Evolutionary conservation across 2,329 filamentous ascomycete genomes (phyloP).

Genomic region (Hysterium pulicare): DNA sequence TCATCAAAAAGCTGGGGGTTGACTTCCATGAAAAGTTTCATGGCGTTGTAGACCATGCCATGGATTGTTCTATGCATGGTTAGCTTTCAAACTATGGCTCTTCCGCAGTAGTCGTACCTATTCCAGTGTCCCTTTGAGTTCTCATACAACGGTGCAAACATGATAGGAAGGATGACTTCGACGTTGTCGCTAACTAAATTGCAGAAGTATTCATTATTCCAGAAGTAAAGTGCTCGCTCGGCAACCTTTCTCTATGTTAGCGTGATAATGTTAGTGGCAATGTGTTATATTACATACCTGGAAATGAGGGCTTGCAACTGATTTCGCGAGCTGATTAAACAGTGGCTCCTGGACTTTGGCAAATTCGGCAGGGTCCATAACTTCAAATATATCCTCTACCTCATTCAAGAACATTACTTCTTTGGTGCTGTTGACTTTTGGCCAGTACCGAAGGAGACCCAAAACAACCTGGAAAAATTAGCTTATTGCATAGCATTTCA

Average conservation of each 20-base stretch:
- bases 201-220: conserved; percentile 99
- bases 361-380: conserved; percentile 98
- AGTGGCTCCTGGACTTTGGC: conserved; percentile 97
- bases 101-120: conserved; percentile 61
- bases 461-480: conserved; percentile 69
- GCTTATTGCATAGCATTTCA: conserved; percentile 7
- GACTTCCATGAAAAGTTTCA: conserved; percentile 99
- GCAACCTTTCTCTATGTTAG: conserved; percentile 60
- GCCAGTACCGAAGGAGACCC: conserved; percentile 93
- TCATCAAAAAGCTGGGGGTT: conserved; percentile 98
- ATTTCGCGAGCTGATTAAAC: conserved; percentile 96
- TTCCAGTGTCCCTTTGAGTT: conserved; percentile 99
- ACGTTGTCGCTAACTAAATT: conserved; percentile 99
- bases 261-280: neutral
- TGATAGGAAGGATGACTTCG: conserved; percentile 95
- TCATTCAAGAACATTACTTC: conserved; percentile 99
- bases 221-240: conserved; percentile 96
- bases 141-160: conserved; percentile 97
- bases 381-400: conserved; percentile 98
- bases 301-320: conserved; percentile 96
- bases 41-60: conserved; percentile 99
- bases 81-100: too few relatives aligned
- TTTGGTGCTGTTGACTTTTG: conserved; percentile 98
- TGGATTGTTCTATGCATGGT: conserved; percentile 76
- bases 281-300: conserved; percentile 53